Evolutionary conservation across 306 rosid species (phyloP), one percentile per base, ranked within the genome.

Genomic region (Corylus avellana): DNA sequence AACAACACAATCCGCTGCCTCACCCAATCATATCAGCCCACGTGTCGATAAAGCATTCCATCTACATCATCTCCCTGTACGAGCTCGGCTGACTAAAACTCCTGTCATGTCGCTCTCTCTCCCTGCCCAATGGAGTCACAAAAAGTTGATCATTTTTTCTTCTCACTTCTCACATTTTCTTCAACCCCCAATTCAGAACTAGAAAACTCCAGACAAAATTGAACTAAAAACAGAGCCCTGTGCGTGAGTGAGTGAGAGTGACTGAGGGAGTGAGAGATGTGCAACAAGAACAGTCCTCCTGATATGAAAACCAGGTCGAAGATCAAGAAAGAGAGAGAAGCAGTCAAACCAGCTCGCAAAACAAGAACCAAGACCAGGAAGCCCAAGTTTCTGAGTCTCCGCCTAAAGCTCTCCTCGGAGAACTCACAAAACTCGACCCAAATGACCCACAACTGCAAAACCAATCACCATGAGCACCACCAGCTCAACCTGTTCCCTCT

Each of bases 381-480:
- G 72, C 98, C 96, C 61, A 96, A 91, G 79, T 96, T 72, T 81
- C 80, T 93, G 2, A 91, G 97, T 51, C 92, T 95, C 3, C 84
- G 92, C 3, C 82, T 77, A 0, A 78, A 89, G 14, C 80, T 91
- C 7, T 80, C 87, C 10, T 72, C 85, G 7, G 37, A 63, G 20
- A 48, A n/a, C 80, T 54, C 76, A 29, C 63, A 35, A 2, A 73
- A 9, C 8, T 68, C 72, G 11, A 0, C 68, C 2, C 77, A 35
- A 12, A 78, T 72, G 68, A 67, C 37, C 20, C 58, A 32, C 29
- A 11, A 9, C 72, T 27, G 3, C 20, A 16, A 16, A 2, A 16
- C 18, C 67, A 75, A 7, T 66, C 14, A 7, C 73, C 56, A 37
- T 8, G 12, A 47, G 11, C 72, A 47, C 22, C 77, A 70, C 0